phyloP scores from a whole-genome alignment of 2,329 filamentous ascomycete species.

The Paraconiothyrium brasiliense region DNA sequence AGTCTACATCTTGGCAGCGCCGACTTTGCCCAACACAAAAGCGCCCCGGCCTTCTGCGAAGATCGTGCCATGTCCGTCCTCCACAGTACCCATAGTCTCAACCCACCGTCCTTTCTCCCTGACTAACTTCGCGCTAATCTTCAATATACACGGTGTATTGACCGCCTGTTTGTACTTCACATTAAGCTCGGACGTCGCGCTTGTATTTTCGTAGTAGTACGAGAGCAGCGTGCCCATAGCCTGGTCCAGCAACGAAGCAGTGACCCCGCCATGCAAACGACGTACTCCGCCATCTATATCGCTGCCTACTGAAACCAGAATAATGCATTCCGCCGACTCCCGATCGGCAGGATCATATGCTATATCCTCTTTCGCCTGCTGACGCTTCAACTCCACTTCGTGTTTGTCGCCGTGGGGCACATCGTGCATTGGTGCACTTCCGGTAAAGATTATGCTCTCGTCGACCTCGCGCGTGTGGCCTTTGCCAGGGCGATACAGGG shows the following conservation, averaged over 20 bases:
- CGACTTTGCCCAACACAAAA: conserved; percentile 32
- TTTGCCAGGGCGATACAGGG: conserved; percentile 24
- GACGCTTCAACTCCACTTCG: conserved; percentile 6
- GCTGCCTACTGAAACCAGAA: conserved; percentile 31
- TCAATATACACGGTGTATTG: conserved; percentile 33
- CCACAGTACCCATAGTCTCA: conserved; percentile 32
- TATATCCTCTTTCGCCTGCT: too few species aligned
- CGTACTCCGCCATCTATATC: conserved; percentile 33
- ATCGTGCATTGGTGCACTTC: conserved; percentile 9
- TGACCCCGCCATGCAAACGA: conserved; percentile 39
- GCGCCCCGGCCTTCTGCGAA: conserved; percentile 31
- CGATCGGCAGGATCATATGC: conserved; percentile 21
- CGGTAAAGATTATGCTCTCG: conserved; percentile 18
- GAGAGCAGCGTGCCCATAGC: conserved; percentile 34
- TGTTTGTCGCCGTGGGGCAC: conserved; percentile 23
- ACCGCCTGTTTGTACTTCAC: conserved; percentile 37
- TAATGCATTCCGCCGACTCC: conserved; percentile 25
- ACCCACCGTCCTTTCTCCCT: conserved; percentile 35
- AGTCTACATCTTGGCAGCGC: background rate
- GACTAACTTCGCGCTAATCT: conserved; percentile 30
- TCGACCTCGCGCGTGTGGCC: conserved; percentile 20
- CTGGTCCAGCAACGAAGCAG: conserved; percentile 37
- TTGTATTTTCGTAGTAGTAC: conserved; percentile 23
- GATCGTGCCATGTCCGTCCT: conserved; percentile 36
- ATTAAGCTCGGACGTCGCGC: conserved; percentile 34